These are phyloP conservation scores for Sicyos edulis DNA, from an alignment of 306 rosid species.

Conservation along the genomic window DNA sequence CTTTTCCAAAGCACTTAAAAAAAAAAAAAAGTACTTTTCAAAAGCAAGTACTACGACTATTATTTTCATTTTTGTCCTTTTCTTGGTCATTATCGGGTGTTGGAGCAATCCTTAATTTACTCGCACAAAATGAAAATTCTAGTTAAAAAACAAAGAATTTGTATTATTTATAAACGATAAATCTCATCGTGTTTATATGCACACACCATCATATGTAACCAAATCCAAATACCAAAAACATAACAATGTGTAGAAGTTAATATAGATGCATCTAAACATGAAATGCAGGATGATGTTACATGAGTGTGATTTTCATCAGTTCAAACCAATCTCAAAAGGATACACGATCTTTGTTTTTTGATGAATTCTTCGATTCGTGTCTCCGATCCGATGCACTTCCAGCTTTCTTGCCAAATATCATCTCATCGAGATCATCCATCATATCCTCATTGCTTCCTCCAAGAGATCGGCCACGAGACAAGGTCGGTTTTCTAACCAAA, in stretches of 20 bases:
- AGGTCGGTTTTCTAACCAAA: constrained; percentile 66
- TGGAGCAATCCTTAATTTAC: not conserved
- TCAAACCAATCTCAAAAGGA: constrained; percentile 41
- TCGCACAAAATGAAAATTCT: not conserved
- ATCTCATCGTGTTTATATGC: not conserved
- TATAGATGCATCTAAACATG: constrained; percentile 5
- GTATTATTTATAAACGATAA: constrained; percentile 19
- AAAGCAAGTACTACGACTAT: too few relatives aligned
- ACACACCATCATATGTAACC: constrained; percentile 6
- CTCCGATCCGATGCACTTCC: constrained; percentile 50
- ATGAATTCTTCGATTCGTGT: constrained; percentile 55
- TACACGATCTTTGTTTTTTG: constrained; percentile 74
- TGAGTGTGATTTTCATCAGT: not conserved
- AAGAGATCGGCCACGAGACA: constrained; percentile 44
- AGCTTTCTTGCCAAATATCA: constrained; percentile 85
- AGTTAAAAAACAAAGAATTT: not conserved
- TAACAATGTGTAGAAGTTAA: constrained; percentile 5
- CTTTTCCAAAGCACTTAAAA: too few relatives aligned
- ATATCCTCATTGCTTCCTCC: constrained; percentile 79
- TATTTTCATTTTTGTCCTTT: not conserved
- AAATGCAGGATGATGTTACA: not conserved
- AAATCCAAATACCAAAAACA: not conserved
- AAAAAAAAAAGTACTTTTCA: not conserved
- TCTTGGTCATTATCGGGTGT: not conserved
- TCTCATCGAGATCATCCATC: constrained; percentile 99